These are phyloP conservation scores for Rhizopogon vesiculosus DNA, from an alignment of 768 basidiomycete genomes.

Conservation along the genomic window DNA sequence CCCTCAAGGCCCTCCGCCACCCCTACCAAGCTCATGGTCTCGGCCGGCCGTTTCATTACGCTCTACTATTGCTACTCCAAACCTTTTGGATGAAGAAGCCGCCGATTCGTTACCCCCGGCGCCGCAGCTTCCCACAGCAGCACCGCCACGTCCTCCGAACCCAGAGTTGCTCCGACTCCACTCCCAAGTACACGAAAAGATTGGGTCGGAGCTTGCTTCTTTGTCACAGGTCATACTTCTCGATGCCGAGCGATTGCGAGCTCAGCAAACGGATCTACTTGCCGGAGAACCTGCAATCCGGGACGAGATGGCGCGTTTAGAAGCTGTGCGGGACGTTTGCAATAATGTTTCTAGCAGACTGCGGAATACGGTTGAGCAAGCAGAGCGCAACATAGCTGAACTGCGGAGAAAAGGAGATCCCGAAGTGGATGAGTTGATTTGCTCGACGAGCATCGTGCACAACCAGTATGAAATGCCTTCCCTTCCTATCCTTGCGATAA, in stretches of 20 bases:
- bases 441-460: conserved; percentile 92
- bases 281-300: conserved; percentile 90
- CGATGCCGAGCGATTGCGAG: conserved; percentile 72
- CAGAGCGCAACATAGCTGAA: conserved; percentile 72
- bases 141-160: conserved; percentile 83
- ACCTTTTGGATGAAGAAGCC: conserved; percentile 63
- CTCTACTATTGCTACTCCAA: conserved; percentile 30
- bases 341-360: conserved; percentile 67
- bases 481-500: neutral
- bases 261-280: conserved; percentile 80
- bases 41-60: conserved; percentile 10
- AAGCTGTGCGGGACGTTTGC: conserved; percentile 92
- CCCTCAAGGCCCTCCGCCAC: conserved; percentile 19
- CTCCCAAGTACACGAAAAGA: conserved; percentile 66
- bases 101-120: conserved; percentile 16
- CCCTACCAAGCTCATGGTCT: conserved; percentile 15
- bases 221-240: conserved; percentile 57
- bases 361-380: conserved; percentile 55
- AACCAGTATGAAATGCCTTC: conserved; percentile 64
- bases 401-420: conserved; percentile 83
- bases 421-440: conserved; percentile 94
- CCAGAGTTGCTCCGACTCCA: conserved; percentile 85
- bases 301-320: conserved; percentile 93
- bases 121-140: conserved; percentile 24
- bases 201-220: conserved; percentile 69